A percentile compares a stretch with the other conserved stretches of the same genome.
phyloP scores from a whole-genome alignment of 164 flowering plant genomes.

The Nymphaea colorata region DNA sequence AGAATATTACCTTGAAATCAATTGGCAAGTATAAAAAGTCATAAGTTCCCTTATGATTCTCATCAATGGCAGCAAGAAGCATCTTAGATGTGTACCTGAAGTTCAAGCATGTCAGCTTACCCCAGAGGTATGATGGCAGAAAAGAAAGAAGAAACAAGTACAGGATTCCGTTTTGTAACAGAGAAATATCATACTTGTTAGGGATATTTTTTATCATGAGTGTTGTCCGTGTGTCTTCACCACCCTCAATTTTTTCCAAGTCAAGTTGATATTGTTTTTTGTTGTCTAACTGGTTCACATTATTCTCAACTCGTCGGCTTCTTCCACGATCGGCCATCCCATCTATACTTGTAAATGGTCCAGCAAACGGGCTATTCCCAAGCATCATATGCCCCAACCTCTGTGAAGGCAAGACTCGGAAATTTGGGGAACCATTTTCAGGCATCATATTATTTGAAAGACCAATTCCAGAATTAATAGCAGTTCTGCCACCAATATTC shows the following conservation, averaged over 20 bases:
- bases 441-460: conserved; percentile 27
- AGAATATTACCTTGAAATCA: conserved; percentile 72
- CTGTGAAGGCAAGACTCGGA: conserved; percentile 51
- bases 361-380: conserved; percentile 40
- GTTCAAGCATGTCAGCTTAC: conserved; percentile 6
- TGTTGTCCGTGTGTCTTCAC: conserved; percentile 83
- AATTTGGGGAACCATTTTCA: conserved; percentile 58
- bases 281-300: conserved; percentile 49
- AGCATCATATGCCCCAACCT: conserved; percentile 49
- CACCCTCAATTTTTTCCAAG: conserved; percentile 68
- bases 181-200: conserved; percentile 51
- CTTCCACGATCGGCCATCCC: conserved; percentile 57
- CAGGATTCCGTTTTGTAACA: background rate
- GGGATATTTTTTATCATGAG: conserved; percentile 96
- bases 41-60: conserved; percentile 64
- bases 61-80: conserved; percentile 86
- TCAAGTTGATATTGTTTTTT: conserved; percentile 84
- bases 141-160: background rate
- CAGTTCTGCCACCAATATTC: conserved; percentile 39
- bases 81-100: conserved; percentile 78
- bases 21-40: conserved; percentile 95
- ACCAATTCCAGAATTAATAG: conserved; percentile 35
- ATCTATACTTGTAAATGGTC: conserved; percentile 27
- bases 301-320: conserved; percentile 47
- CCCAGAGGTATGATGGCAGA: background rate